Evolutionary conservation across 805 yeast genomes (phyloP).

Genomic region (Saturnispora besseyi): DNA sequence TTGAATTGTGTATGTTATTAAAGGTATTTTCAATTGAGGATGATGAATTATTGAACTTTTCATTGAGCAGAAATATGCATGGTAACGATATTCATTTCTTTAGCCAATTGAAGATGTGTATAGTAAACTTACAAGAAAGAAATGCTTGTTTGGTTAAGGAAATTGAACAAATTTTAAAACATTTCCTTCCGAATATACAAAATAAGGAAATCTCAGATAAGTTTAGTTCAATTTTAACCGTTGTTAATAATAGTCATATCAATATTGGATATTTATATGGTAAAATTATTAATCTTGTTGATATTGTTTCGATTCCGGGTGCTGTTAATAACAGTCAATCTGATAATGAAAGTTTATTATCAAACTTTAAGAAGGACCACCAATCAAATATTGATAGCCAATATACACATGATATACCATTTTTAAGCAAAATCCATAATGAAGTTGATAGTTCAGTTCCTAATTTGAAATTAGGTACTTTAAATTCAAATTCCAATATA

Average conservation of each 20-base stretch:
- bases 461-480: not conserved
- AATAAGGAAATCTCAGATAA: not conserved
- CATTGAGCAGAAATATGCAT: not conserved
- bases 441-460: not conserved
- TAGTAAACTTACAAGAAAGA: not conserved
- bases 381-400: not conserved
- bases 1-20: conserved; percentile 4
- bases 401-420: not conserved
- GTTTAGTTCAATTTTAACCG: not conserved
- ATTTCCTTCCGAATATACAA: not conserved
- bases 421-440: not conserved
- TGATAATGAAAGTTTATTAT: not conserved
- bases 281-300: not conserved
- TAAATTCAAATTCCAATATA: not conserved
- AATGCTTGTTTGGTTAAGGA: not conserved
- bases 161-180: not conserved
- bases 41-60: not conserved
- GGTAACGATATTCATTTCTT: not conserved
- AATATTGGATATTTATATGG: conserved; percentile 5
- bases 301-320: not conserved
- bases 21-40: not conserved
- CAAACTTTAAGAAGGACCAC: not conserved
- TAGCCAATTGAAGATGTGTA: not conserved
- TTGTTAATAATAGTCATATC: conserved; percentile 3
- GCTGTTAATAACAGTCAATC: not conserved